Conservation (phyloP, 352 stramenopile species). For the Pythium phragmitis region DNA sequence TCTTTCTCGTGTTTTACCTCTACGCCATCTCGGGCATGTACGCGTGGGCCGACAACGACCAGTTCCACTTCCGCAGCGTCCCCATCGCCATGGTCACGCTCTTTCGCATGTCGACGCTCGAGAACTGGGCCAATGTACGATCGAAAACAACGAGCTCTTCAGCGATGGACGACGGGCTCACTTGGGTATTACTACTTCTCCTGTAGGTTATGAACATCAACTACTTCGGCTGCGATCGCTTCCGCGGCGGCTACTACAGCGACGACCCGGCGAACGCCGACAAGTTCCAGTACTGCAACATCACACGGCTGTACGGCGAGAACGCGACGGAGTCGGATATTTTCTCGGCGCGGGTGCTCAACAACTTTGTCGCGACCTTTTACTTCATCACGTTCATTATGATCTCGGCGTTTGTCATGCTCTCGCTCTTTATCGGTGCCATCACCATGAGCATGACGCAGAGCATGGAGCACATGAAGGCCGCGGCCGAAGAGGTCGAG, state of each 20-base stretch:
- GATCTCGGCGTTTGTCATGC: constrained; percentile 87
- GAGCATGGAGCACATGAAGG: constrained; percentile 88
- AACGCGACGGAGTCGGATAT: constrained; percentile 43
- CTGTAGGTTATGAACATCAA: constrained; percentile 79
- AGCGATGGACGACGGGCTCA: too few relatives aligned
- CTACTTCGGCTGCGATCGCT: constrained; percentile 74
- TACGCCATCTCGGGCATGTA: constrained; percentile 92
- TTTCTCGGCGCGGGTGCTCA: constrained; percentile 36
- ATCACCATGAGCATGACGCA: constrained; percentile 91
- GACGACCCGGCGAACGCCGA: constrained; percentile 32
- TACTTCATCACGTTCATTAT: constrained; percentile 90
- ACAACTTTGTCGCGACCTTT: constrained; percentile 54
- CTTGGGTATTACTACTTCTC: neutral
- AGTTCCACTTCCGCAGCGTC: constrained; percentile 80
- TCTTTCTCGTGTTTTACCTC: constrained; percentile 88
- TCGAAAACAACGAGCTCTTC: too few relatives aligned
- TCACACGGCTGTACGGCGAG: constrained; percentile 50
- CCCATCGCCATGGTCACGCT: constrained; percentile 84
- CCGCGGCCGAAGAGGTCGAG: constrained; percentile 63
- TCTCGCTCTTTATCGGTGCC: constrained; percentile 88
- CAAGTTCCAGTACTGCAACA: constrained; percentile 64
- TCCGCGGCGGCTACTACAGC: constrained; percentile 68
- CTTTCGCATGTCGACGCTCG: constrained; percentile 78
- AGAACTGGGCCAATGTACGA: constrained; percentile 75
- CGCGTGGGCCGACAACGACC: constrained; percentile 85